Conservation (phyloP, 192 early-diverging fungal genomes). For the Umbelopsis vinacea region DNA sequence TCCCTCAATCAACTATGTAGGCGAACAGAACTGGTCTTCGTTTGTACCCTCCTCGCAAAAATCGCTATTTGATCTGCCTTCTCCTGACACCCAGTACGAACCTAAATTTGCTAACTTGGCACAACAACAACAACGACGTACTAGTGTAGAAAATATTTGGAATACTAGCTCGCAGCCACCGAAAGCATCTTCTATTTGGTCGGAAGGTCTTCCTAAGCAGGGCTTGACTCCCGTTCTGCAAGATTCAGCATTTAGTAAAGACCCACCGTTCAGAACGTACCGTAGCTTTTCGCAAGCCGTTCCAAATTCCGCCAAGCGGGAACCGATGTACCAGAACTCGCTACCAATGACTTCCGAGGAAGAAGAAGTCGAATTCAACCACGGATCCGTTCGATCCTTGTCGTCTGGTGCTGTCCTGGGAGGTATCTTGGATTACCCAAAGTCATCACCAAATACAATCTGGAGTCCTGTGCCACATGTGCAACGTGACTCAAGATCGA, state of each 20-base stretch:
- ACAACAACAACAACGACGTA: conserved; percentile 15
- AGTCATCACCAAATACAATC: neutral
- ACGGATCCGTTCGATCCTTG: neutral
- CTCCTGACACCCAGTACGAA: neutral
- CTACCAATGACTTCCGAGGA: conserved; percentile 11
- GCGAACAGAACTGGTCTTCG: neutral
- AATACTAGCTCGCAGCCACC: neutral
- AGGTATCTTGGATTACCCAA: neutral
- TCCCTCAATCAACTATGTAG: neutral
- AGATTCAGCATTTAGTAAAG: conserved; percentile 5
- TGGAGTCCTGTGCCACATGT: conserved; percentile 17
- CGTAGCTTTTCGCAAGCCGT: conserved; percentile 5
- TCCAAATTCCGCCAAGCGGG: conserved; percentile 23
- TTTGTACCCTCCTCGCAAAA: neutral
- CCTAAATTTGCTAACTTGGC: neutral
- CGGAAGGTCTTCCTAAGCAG: conserved; percentile 10
- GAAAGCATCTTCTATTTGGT: conserved; percentile 10
- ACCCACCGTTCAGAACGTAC: conserved; percentile 18
- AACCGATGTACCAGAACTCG: conserved; percentile 18
- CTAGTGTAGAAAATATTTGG: conserved; percentile 10
- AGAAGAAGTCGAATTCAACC: neutral
- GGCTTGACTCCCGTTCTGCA: neutral
- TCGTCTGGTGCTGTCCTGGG: neutral
- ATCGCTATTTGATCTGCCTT: neutral
- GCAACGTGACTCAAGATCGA: conserved; percentile 15